phyloP scores from a whole-genome alignment of 192 early-diverging fungal species.

The Obelidium mucronatum region DNA sequence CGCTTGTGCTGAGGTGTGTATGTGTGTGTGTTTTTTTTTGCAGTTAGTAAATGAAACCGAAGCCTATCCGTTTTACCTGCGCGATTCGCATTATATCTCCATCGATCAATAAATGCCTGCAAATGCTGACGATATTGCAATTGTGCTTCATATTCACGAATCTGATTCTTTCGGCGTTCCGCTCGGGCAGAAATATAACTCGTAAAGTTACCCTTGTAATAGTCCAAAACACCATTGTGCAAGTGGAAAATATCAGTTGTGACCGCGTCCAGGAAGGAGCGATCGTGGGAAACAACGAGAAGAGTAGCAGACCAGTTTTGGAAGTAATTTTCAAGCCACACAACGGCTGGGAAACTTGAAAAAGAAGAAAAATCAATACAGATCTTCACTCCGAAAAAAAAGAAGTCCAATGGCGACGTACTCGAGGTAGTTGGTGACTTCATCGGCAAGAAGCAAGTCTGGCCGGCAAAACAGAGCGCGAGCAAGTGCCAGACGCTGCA shows the following conservation, averaged over 20 bases:
- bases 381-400: background rate
- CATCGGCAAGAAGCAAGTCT: slow-evolving; percentile 85
- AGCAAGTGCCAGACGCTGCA: slow-evolving; percentile 73
- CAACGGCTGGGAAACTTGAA: slow-evolving; percentile 87
- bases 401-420: slow-evolving; percentile 24
- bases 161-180: slow-evolving; percentile 89
- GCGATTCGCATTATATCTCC: slow-evolving; percentile 98
- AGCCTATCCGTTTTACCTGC: slow-evolving; percentile 44
- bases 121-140: slow-evolving; percentile 91
- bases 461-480: slow-evolving; percentile 83
- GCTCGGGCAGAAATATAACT: slow-evolving; percentile 88
- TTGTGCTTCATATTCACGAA: slow-evolving; percentile 97
- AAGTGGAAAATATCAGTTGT: slow-evolving; percentile 97
- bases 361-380: too few species aligned
- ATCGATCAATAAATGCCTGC: slow-evolving; percentile 98
- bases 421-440: slow-evolving; percentile 74
- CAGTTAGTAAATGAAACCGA: background rate
- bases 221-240: slow-evolving; percentile 91
- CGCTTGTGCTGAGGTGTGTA: slow-evolving; percentile 85
- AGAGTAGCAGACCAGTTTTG: slow-evolving; percentile 90
- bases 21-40: background rate
- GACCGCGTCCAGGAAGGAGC: slow-evolving; percentile 95
- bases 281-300: slow-evolving; percentile 97
- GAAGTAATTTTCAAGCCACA: slow-evolving; percentile 96
- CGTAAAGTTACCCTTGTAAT: slow-evolving; percentile 95